Evolutionary conservation across 495 filamentous ascomycete genomes (phyloP).

Genomic region (Talaromyces ruber): DNA sequence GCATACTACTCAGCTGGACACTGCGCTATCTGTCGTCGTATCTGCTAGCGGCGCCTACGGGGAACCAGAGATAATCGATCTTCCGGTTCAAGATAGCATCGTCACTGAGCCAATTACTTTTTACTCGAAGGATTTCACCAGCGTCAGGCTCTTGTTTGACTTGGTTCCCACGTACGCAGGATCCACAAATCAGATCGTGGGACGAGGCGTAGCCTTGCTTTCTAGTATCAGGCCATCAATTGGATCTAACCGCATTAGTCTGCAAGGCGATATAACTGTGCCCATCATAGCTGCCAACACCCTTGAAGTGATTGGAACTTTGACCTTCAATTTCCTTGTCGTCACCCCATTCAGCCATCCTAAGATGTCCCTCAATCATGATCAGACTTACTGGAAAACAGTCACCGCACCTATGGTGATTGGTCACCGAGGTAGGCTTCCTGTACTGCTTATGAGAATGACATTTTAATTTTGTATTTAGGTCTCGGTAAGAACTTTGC

Average conservation of each 20-base stretch:
- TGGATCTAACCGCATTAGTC: conserved; percentile 70
- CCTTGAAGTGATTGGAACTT: conserved; percentile 82
- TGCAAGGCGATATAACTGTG: conserved; percentile 89
- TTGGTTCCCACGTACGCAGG: conserved; percentile 96
- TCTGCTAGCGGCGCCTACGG: conserved; percentile 83
- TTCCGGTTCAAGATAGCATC: conserved; percentile 90
- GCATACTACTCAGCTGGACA: conserved; percentile 88
- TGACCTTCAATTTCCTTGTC: conserved; percentile 94
- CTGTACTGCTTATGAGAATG: background rate
- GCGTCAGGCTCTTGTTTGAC: conserved; percentile 88
- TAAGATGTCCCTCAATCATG: conserved; percentile 80
- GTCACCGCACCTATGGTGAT: conserved; percentile 79
- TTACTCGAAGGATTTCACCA: conserved; percentile 63
- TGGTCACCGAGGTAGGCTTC: conserved; percentile 62
- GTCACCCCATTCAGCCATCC: conserved; percentile 92
- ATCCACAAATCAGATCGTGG: conserved; percentile 76
- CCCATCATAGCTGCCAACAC: conserved; percentile 77
- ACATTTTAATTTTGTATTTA: conserved; percentile 9
- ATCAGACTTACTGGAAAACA: conserved; percentile 94
- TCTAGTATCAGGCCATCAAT: conserved; percentile 74
- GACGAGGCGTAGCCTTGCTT: conserved; percentile 85
- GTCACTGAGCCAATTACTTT: conserved; percentile 89
- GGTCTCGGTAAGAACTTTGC: conserved; percentile 85
- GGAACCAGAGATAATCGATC: conserved; percentile 79
- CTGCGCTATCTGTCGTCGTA: conserved; percentile 82